These are phyloP conservation scores for Pestalotiopsis sp. DNA, from an alignment of 2,329 filamentous ascomycete genomes.

Conservation along the genomic window DNA sequence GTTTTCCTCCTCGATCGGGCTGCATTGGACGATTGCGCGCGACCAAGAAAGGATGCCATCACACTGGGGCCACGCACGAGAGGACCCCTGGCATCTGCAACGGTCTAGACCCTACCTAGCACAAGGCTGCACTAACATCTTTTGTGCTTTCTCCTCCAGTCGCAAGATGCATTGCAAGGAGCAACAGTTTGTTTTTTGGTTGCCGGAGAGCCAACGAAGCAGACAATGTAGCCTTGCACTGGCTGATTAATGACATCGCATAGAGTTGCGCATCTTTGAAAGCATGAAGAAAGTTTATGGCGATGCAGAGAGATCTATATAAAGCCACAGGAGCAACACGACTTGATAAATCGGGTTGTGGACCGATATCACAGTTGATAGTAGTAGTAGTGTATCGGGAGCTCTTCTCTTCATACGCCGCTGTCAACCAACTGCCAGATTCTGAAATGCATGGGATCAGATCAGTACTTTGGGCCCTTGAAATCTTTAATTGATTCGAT, in stretches of 20 bases:
- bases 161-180: not conserved
- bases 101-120: conserved; percentile 3
- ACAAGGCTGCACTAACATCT: conserved; percentile 7
- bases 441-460: not conserved
- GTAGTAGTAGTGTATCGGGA: no score
- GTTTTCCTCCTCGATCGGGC: not conserved
- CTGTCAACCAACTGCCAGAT: not conserved
- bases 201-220: not conserved
- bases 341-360: no score
- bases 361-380: no score
- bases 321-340: not conserved
- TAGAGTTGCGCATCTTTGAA: not conserved
- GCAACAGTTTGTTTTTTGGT: not conserved
- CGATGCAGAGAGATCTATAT: not conserved
- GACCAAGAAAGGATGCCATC: not conserved
- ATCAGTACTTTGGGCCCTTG: not conserved
- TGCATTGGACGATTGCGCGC: not conserved
- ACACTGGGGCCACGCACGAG: not conserved
- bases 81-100: not conserved
- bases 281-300: not conserved
- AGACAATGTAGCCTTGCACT: not conserved
- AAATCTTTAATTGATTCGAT: not conserved
- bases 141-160: not conserved
- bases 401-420: not conserved
- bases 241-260: not conserved